phyloP scores from a whole-genome alignment of 306 rosid species.

The Boehmeria nivea region DNA sequence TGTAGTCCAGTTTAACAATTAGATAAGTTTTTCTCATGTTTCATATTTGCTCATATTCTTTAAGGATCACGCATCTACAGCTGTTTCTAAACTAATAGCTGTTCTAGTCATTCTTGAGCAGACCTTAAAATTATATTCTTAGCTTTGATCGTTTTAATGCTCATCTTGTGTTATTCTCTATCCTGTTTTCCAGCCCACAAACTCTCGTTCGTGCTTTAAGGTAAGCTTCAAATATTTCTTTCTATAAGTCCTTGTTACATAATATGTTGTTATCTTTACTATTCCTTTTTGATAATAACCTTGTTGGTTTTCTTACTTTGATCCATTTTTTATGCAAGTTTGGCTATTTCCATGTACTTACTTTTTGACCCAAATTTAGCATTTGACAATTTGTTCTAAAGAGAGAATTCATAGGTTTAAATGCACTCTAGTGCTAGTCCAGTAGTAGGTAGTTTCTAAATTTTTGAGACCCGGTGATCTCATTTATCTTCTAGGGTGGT shows the following conservation, averaged over 20 bases:
- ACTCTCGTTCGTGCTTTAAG: conserved; percentile 93
- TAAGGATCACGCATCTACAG: no score
- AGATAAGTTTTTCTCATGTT: no score
- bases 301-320: background rate
- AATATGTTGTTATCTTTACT: background rate
- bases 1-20: no score
- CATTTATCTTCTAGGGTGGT: conserved; percentile 55
- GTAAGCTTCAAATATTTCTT: conserved; percentile 37
- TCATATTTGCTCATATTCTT: no score
- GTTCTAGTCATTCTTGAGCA: no score
- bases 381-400: background rate
- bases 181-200: conserved; percentile 70
- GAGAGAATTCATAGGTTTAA: background rate
- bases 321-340: background rate
- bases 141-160: conserved; percentile 16
- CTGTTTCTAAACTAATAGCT: no score
- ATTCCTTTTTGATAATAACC: background rate
- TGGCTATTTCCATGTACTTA: no score
- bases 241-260: conserved; percentile 4
- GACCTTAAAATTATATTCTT: no score
- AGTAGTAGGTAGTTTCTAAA: no score
- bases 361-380: background rate
- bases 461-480: background rate
- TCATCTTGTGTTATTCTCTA: conserved; percentile 10
- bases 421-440: no score